Evolutionary conservation across 768 basidiomycete genomes (phyloP).

Genomic region (Calocera viscosa): DNA sequence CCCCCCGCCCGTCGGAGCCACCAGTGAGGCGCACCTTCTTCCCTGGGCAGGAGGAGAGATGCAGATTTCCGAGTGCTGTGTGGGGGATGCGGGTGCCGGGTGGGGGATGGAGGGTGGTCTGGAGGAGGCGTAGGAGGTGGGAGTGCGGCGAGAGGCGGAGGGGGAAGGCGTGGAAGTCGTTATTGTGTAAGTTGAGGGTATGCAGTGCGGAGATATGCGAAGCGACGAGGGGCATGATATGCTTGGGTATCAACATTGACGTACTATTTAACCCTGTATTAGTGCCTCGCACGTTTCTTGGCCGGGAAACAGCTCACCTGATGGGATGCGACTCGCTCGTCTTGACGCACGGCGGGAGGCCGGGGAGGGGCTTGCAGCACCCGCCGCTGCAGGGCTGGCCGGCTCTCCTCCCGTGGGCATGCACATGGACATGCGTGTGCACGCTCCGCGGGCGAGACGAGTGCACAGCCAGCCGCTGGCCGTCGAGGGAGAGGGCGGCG

Average conservation of each 20-base stretch:
- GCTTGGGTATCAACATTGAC: background rate
- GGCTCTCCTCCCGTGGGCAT: background rate
- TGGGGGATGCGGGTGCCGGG: constrained; percentile 10
- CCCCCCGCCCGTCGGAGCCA: constrained; percentile 62
- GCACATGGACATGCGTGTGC: background rate
- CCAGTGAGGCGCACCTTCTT: constrained; percentile 75
- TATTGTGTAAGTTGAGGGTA: too few species aligned
- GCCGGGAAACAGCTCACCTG: background rate
- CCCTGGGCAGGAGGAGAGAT: constrained; percentile 84
- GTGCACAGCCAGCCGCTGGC: background rate
- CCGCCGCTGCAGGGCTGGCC: background rate
- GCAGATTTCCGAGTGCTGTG: constrained; percentile 63
- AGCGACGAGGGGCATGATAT: background rate
- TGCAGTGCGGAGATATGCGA: background rate
- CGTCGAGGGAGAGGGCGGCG: background rate
- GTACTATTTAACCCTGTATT: background rate
- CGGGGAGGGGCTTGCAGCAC: background rate
- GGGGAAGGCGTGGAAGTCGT: background rate
- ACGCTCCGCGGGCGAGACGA: background rate
- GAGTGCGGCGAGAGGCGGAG: background rate
- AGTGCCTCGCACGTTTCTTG: background rate
- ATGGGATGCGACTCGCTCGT: background rate
- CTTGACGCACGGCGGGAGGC: background rate
- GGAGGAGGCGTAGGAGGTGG: background rate
- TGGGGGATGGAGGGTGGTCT: background rate